Base-by-base conservation (phyloP, 768 basidiomycete genomes). In the Pisolithus albus region DNA sequence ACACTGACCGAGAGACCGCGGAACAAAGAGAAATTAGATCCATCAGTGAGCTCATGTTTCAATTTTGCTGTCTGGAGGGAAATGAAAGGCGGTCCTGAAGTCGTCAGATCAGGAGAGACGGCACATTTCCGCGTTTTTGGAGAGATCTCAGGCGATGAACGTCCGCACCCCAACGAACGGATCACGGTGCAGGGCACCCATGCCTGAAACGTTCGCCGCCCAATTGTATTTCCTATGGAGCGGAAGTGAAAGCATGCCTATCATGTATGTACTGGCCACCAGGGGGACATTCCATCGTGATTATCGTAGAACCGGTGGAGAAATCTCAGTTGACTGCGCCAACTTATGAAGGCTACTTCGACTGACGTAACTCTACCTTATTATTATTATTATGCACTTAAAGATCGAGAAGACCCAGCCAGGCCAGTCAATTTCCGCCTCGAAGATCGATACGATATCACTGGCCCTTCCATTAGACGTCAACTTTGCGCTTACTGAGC, bases 401-500 rank as follows among this genome's bases (percentile, higher is more conserved):
- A 40, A 16, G 52, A 47, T 55, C 56, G 55, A 56, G 57, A 62
- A 64, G 59, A 56, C 50, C 49, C 53, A 51, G 34, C 11, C 13
- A 1, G 5, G 34, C 34, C 46, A 52, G 46, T 43, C 49, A 38
- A 61, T 65, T 49, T 63, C 63, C 59, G 56, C 51, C 23, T 43
- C 46, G 52, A 47, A 49, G 26, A 42, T 36, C 47, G 45, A 49
- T 46, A 39, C 41, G 50, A 37, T 48, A n/a, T 46, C 7, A 6
- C 30, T 10, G 2, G 4, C 7, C 46, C 48, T 13, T 52, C 59
- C 55, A 49, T 65, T 23, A 54, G 48, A 47, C 50, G 57, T 64
- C 57, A 52, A 47, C 47, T 56, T 61, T 67, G 59, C 66, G 67
- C 59, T 67, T 67, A 58, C 66, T 67, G 55, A 67, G 52, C 54